Percentiles rank a stretch among this genome's conserved stretches.
phyloP scores from a whole-genome alignment of 176 grass and related monocot genomes.

The Triticum urartu region DNA sequence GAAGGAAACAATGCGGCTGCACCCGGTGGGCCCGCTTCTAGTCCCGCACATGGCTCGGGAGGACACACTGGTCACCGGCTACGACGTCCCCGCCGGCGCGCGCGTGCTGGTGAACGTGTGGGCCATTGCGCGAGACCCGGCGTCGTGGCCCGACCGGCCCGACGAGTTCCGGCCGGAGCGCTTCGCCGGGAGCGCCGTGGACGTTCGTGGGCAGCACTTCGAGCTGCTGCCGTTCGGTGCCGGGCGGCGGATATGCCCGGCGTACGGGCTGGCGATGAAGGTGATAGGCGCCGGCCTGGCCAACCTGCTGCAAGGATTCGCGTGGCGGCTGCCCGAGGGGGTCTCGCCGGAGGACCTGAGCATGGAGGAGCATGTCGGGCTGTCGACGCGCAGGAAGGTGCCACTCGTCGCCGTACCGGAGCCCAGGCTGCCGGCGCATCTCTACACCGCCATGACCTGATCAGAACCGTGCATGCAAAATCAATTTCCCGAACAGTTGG shows the following conservation, averaged over 20 bases:
- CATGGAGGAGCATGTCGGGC: slow-evolving; percentile 38
- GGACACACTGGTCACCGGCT: slow-evolving; percentile 39
- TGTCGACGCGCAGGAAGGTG: slow-evolving; percentile 43
- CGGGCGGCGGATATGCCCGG: slow-evolving; percentile 63
- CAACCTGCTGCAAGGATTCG: slow-evolving; percentile 53
- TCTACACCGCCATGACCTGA: slow-evolving; percentile 16
- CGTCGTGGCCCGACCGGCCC: slow-evolving; percentile 51
- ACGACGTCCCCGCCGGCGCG: slow-evolving; percentile 51
- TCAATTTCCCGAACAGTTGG: background rate
- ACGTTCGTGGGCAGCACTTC: slow-evolving; percentile 53
- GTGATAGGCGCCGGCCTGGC: slow-evolving; percentile 48
- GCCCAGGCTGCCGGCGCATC: slow-evolving; percentile 36
- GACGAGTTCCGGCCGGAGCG: slow-evolving; percentile 54
- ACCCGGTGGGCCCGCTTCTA: slow-evolving; percentile 58
- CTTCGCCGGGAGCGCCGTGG: slow-evolving; percentile 34
- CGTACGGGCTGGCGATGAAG: slow-evolving; percentile 53
- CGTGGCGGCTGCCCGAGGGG: slow-evolving; percentile 46
- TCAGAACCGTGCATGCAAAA: background rate
- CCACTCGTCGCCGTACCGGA: slow-evolving; percentile 42
- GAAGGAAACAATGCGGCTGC: slow-evolving; percentile 66
- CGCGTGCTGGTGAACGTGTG: slow-evolving; percentile 62
- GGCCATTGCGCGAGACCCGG: slow-evolving; percentile 57
- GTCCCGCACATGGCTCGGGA: slow-evolving; percentile 48
- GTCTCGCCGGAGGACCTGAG: slow-evolving; percentile 34
- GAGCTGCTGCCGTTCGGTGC: slow-evolving; percentile 66